A percentile compares a stretch with the other conserved stretches of the same genome.
Evolutionary conservation across 306 rosid species (phyloP).

Genomic region (Crotalaria pallida): DNA sequence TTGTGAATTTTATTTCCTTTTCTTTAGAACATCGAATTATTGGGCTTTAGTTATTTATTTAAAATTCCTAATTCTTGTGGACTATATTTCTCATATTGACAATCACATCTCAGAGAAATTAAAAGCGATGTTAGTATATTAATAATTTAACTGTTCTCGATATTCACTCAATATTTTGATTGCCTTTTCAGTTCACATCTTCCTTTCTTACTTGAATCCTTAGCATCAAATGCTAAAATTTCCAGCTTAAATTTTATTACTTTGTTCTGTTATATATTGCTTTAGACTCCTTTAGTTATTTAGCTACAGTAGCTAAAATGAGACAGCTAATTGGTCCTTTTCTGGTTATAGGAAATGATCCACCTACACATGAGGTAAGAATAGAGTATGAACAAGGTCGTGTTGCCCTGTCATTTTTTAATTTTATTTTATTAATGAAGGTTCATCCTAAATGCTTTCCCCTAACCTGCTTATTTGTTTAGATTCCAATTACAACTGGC

Average conservation of each 20-base stretch:
- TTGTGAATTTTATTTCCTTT: neutral
- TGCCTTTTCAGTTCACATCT: neutral
- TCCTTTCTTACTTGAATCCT: neutral
- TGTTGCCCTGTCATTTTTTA: neutral
- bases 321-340: neutral
- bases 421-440: too few species aligned
- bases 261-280: neutral
- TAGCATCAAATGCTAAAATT: neutral
- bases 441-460: neutral
- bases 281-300: neutral
- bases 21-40: neutral
- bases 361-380: neutral
- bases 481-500: slow-evolving; percentile 31
- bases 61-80: neutral
- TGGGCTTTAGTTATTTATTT: neutral
- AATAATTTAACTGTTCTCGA: neutral
- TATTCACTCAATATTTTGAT: neutral
- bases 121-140: neutral
- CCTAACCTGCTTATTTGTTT: slow-evolving; percentile 13
- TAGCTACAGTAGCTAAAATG: neutral
- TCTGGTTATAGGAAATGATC: neutral
- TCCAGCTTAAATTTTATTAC: neutral
- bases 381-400: neutral
- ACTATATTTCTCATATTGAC: neutral
- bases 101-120: neutral